Base-by-base conservation (phyloP, 2,329 filamentous ascomycete species). In the Colletotrichum chlorophyti region DNA sequence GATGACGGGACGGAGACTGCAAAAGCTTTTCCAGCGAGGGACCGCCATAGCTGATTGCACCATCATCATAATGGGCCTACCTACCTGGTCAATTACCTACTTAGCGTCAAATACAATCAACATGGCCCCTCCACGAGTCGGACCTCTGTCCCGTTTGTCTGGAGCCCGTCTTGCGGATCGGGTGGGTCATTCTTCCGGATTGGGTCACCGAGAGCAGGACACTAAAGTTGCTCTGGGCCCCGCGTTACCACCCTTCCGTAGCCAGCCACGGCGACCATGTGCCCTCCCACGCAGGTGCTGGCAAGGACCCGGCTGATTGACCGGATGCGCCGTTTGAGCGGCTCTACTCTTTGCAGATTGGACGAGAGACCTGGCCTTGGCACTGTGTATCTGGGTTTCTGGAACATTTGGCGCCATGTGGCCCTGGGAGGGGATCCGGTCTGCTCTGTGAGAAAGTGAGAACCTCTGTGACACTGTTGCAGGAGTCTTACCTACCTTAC, bases 141-240 rank as follows among this genome's bases (percentile, higher is more conserved):
- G 23, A 24, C 17, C 12, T 19, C 19, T 41, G 24, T 42, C 19
- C 27, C 6, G 15, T 3, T 29, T 10, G 14, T 21, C 37, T 17
- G 21, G 19, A n/a, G 21, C 14, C 24, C 45, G 23, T 38, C 24
- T 32, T 26, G 17, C 10, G 31, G 26, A 43, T 37, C 12, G 11
- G 24, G 38, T 45, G 55, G 55, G 43, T 43, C 43, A 21, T 31
- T 24, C 42, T 55, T 35, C 55, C 55, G 43, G 24, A 43, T 59
- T 27, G 40, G 55, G 51, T 55, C 55, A 59, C 55, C 55, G 55
- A 59, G 40, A 15, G 31, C 23, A 48, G 21, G 51, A 35, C 43
- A 32, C 55, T 55, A 50, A 55, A 17, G 51, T 24, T 43, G 35
- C 37, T 34, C 35, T 27, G 24, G 35, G 21, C n/a, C 43, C 37